Evolutionary conservation across 306 rosid species (phyloP), one percentile per base, ranked within the genome.

Genomic region (Sophora flavescens): DNA sequence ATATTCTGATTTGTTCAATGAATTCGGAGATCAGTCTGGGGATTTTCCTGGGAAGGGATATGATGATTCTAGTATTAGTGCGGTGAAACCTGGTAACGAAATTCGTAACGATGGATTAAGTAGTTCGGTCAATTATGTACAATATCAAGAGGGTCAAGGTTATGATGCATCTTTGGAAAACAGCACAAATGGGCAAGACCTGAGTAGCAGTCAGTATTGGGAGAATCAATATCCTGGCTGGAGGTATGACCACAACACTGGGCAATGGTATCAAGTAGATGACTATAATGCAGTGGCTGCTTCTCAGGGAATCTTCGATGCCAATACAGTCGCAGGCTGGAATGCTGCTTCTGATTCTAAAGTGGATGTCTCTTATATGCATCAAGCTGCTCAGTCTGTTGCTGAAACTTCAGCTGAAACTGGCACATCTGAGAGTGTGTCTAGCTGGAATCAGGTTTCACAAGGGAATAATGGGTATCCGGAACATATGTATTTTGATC

Each of bases 151-250:
- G 5, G 78, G 62, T 54, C 91, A 86, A 72, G 79, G 28, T 59
- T 81, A 64, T 70, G 89, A 75, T 32, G 87, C 87, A 61, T 70
- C 78, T 16, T 6, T 22, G 5, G 91, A 53, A 70, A 79, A 86
- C 8, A 67, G 41, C 50, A 56, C 81, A 22, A 82, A 68, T 73
- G 89, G 28, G 77, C 86, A 85, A 71, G 97, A 91, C 77, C 62
- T 63, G 28, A 86, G 42, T 74, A 81, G 83, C 68, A 77, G 78
- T 47, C 86, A 90, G 76, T 67, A 84, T 63, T 93, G 97, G 98
- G 97, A 93, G 80, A 81, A 80, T 83, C 87, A 87, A 39, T 93
- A 91, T 88, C 98, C 97, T n/a, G 98, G 97, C 26, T 93, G 97
- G 97, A 93, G 82, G 81, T 88, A 72, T 58, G 97, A 93, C 65